phyloP scores from a whole-genome alignment of 495 filamentous ascomycete species.

The Amphirosellinia nigrospora region DNA sequence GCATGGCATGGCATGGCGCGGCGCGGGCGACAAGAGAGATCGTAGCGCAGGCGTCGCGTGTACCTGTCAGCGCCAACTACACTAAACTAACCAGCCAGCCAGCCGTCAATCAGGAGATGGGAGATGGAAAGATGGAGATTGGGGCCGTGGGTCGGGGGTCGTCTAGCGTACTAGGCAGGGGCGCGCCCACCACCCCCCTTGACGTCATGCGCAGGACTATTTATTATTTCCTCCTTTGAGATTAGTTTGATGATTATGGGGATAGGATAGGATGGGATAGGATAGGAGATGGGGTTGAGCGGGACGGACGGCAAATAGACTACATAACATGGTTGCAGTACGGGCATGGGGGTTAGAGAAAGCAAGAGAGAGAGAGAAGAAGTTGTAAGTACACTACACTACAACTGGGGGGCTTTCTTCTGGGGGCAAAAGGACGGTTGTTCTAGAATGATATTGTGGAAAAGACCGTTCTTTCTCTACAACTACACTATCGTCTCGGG shows the following conservation, averaged over 20 bases:
- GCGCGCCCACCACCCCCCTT: not conserved
- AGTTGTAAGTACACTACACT: too few relatives aligned
- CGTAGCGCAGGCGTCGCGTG: not conserved
- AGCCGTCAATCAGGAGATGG: slow-evolving; percentile 22
- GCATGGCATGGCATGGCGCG: too few relatives aligned
- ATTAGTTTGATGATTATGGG: too few relatives aligned
- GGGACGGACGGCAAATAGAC: slow-evolving; percentile 22
- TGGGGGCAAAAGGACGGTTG: slow-evolving; percentile 8
- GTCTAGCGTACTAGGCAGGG: too few relatives aligned
- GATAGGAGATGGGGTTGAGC: slow-evolving; percentile 4
- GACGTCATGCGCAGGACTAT: slow-evolving; percentile 16
- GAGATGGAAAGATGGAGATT: too few relatives aligned
- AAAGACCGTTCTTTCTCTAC: not conserved
- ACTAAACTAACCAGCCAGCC: too few relatives aligned
- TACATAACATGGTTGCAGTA: too few relatives aligned
- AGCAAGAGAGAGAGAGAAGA: not conserved
- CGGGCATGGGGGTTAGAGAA: too few relatives aligned
- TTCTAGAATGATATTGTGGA: slow-evolving; percentile 27
- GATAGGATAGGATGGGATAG: too few relatives aligned
- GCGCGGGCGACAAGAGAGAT: slow-evolving; percentile 13
- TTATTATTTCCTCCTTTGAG: not conserved
- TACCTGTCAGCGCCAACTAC: slow-evolving; percentile 12
- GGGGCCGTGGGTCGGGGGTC: too few relatives aligned
- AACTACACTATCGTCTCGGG: not conserved
- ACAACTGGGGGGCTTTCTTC: slow-evolving; percentile 8